Base-by-base conservation (phyloP, 495 filamentous ascomycete species). In the Tuber microsphaerosporum region DNA sequence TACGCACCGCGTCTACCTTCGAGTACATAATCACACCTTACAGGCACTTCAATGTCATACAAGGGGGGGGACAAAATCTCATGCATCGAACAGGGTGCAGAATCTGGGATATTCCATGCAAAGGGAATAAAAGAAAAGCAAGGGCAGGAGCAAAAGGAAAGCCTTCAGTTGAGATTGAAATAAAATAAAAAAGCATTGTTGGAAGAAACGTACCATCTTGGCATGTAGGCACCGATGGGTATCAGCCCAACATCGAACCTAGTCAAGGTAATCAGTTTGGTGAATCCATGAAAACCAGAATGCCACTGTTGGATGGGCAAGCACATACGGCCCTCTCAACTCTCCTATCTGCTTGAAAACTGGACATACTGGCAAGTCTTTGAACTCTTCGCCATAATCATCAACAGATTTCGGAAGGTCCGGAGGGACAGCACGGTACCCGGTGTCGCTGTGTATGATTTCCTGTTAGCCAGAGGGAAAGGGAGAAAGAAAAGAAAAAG, bases 231-330 rank as follows among this genome's bases (percentile, higher is more conserved):
- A 41, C 94, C 95, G 76, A 99, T 97, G 39, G 95, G 95, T 74
- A 99, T 96, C 79, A 99, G 81, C 3, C 95, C 95, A 39, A 99
- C 88, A 84, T 99, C 94, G 81, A 99, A 97, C 7, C 92, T 65
- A 5, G 56, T 65, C 56, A 34, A 65, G 56, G 12, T 65, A 17
- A 31, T 65, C 56, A 65, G 56, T 65, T 65, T 17, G 14, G 1
- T 17, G 26, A 34, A 65, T 65, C 56, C 56, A 65, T 65, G 56
- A 34, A 34, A 65, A 65, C 56, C 56, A 17, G 56, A 34, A 34
- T 65, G 26, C 31, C 56, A 17, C 26, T 31, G 56, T 14, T 19
- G 56, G 26, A 65, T 34, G 56, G 48, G 56, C 34, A 34, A 65
- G 12, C 56, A 65, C 56, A 34, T 65, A 65, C 56, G 56, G 91